Evolutionary conservation across 2,329 filamentous ascomycete species (phyloP).

Genomic region (Rhinocladiella mackenziei): DNA sequence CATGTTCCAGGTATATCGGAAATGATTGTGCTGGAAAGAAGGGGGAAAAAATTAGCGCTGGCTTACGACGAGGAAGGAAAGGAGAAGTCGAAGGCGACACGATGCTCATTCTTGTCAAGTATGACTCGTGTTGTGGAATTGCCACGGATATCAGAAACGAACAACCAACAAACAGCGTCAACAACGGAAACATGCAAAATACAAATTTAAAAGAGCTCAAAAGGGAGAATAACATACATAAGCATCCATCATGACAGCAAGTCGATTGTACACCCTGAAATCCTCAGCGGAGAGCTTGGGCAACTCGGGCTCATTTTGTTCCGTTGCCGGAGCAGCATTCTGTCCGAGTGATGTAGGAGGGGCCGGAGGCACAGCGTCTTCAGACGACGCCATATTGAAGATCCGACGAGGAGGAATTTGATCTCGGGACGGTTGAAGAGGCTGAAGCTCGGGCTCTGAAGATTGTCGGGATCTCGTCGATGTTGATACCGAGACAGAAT

Average conservation of each 20-base stretch:
- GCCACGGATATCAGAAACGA: too few species aligned
- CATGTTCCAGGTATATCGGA: constrained; percentile 68
- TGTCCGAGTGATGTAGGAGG: background rate
- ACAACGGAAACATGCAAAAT: constrained; percentile 2
- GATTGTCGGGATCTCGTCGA: too few species aligned
- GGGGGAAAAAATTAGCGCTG: too few species aligned
- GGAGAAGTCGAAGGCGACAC: too few species aligned
- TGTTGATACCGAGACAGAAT: too few species aligned
- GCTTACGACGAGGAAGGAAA: constrained; percentile 10
- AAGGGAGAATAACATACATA: constrained; percentile 51
- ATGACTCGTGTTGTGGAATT: too few species aligned
- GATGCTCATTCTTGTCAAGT: too few species aligned
- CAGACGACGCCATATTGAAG: too few species aligned
- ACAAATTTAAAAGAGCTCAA: constrained; percentile 5
- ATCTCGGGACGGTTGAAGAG: too few species aligned
- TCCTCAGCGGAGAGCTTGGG: constrained; percentile 64
- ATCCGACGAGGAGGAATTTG: too few species aligned
- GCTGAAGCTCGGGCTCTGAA: too few species aligned
- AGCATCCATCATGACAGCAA: constrained; percentile 44
- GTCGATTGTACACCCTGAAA: constrained; percentile 48
- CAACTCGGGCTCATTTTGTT: constrained; percentile 37
- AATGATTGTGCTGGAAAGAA: constrained; percentile 63
- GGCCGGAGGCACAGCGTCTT: background rate
- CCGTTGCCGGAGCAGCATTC: background rate
- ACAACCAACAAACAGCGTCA: background rate